phyloP scores from a whole-genome alignment of 2,329 filamentous ascomycete species.

The Fusarium kyushuense region DNA sequence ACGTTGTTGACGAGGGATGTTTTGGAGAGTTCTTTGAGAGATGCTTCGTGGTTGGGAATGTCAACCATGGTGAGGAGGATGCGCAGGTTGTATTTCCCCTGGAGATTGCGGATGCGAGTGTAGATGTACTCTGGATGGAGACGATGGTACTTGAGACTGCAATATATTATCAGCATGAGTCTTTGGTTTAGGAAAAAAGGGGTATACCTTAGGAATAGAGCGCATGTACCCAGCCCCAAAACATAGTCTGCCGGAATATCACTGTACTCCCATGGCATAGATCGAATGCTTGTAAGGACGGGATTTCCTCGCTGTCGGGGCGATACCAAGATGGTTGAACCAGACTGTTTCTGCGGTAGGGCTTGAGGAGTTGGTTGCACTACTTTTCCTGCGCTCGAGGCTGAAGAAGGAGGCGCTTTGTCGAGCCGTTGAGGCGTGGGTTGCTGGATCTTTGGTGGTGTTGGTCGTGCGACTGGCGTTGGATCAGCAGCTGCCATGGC shows the following conservation, averaged over 20 bases:
- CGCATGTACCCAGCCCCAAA: conserved; percentile 87
- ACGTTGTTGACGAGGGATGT: conserved; percentile 93
- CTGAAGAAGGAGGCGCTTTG: conserved; percentile 60
- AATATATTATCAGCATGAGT: conserved; percentile 1
- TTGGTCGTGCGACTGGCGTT: conserved; percentile 43
- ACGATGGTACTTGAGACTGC: conserved; percentile 95
- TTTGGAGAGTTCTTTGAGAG: conserved; percentile 89
- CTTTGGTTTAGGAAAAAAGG: rapidly evolving
- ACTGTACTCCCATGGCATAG: conserved; percentile 94
- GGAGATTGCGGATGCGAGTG: conserved; percentile 85
- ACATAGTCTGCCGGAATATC: conserved; percentile 97
- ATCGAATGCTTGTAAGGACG: conserved; percentile 83
- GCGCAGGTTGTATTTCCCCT: conserved; percentile 87
- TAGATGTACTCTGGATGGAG: conserved; percentile 99
- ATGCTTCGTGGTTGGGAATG: conserved; percentile 92
- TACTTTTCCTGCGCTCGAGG: conserved; percentile 64
- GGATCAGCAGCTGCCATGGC: conserved; percentile 66
- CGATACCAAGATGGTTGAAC: conserved; percentile 88
- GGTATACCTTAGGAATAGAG: conserved; percentile 79
- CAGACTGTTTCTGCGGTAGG: conserved; percentile 72
- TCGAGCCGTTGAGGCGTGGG: conserved; percentile 69
- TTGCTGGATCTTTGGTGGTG: conserved; percentile 59
- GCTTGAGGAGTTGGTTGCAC: conserved; percentile 91
- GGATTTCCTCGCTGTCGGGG: conserved; percentile 96
- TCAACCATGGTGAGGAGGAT: conserved; percentile 93